Evolutionary conservation across 1,139 yeast species (phyloP).

Genomic region (Blastobotrys serpentis): DNA sequence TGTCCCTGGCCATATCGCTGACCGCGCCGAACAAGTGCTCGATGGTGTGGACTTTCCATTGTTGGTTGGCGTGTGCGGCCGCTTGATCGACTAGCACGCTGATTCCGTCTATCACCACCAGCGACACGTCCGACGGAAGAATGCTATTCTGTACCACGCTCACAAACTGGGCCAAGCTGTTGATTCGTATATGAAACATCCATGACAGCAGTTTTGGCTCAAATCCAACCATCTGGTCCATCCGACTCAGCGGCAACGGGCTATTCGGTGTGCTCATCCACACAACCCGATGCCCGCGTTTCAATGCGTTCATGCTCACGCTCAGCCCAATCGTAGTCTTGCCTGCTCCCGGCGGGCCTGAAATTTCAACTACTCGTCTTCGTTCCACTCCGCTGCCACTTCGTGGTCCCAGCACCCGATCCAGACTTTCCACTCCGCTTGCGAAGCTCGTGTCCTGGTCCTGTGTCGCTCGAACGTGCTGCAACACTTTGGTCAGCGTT

Average conservation of each 20-base stretch:
- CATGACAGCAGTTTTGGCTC: conserved; percentile 11
- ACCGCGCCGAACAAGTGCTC: conserved; percentile 9
- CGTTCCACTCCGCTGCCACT: conserved; percentile 16
- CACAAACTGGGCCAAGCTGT: conserved; percentile 19
- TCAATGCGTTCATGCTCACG: conserved; percentile 60
- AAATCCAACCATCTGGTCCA: conserved; percentile 14
- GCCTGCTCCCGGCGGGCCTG: conserved; percentile 90
- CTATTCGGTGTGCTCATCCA: conserved; percentile 23
- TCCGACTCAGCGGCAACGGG: conserved; percentile 19
- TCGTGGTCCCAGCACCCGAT: conserved; percentile 8
- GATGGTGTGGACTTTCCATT: background rate
- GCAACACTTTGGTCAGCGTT: conserved; percentile 4
- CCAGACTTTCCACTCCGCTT: conserved; percentile 3
- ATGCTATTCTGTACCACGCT: conserved; percentile 14
- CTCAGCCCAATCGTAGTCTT: conserved; percentile 83
- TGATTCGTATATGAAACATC: conserved; percentile 15
- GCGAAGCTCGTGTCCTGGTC: conserved; percentile 6
- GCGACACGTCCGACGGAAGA: conserved; percentile 10
- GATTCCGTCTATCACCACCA: conserved; percentile 18
- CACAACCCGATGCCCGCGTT: conserved; percentile 21
- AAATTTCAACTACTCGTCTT: conserved; percentile 23
- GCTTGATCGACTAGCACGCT: background rate
- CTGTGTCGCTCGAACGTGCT: background rate
- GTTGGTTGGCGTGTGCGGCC: background rate
- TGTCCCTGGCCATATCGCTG: conserved; percentile 7